These are phyloP conservation scores for Trichoderma sp. DNA, from an alignment of 2,329 filamentous ascomycete species.

Conservation along the genomic window DNA sequence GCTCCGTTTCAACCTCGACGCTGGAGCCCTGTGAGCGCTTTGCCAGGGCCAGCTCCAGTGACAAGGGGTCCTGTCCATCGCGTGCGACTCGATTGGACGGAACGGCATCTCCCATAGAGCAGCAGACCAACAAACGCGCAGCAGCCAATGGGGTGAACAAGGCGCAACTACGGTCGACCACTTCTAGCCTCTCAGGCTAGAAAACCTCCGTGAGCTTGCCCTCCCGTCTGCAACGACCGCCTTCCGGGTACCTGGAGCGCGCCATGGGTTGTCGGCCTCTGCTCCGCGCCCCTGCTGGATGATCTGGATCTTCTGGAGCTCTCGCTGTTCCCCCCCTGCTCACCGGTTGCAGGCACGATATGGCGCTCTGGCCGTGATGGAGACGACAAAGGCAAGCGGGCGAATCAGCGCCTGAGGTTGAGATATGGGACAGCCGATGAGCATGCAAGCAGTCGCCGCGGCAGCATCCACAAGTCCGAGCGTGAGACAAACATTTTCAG, in stretches of 20 bases:
- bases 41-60: slow-evolving; percentile 8
- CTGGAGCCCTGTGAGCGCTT: neutral
- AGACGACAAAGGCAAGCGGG: neutral
- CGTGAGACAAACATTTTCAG: slow-evolving; percentile 17
- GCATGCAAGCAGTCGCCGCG: slow-evolving; percentile 15
- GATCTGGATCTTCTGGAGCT: neutral
- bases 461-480: slow-evolving; percentile 20
- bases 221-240: slow-evolving; percentile 1
- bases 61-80: neutral
- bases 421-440: neutral
- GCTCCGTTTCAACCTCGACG: neutral
- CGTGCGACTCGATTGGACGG: neutral
- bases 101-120: neutral
- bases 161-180: neutral
- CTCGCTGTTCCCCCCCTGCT: slow-evolving; percentile 14
- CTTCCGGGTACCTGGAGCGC: slow-evolving; percentile 1
- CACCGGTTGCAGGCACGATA: slow-evolving; percentile 20
- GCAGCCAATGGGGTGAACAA: slow-evolving; percentile 10
- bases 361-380: slow-evolving; percentile 14
- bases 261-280: neutral
- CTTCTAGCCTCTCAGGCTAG: slow-evolving; percentile 8
- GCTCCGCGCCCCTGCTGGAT: slow-evolving; percentile 1
- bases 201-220: neutral
- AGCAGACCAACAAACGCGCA: slow-evolving; percentile 6
- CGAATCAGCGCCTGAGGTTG: slow-evolving; percentile 6